These are phyloP conservation scores for Lentinula aciculospora DNA, from an alignment of 768 basidiomycete genomes.

Conservation along the genomic window DNA sequence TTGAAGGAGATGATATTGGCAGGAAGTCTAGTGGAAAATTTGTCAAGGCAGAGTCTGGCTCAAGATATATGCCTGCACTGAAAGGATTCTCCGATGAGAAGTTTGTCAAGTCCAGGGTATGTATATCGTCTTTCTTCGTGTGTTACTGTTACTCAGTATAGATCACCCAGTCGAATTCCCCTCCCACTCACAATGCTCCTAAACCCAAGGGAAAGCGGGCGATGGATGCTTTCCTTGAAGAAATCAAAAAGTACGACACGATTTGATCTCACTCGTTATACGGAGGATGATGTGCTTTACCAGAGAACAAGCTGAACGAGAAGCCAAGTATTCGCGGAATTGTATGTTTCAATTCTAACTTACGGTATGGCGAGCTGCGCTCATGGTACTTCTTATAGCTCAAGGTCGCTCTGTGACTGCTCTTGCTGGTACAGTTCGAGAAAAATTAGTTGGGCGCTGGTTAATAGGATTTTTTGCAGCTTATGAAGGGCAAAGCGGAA, in stretches of 20 bases:
- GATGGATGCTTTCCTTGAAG: conserved; percentile 94
- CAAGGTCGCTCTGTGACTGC: conserved; percentile 80
- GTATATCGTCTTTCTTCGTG: conserved; percentile 10
- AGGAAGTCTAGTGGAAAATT: conserved; percentile 46
- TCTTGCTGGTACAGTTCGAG: conserved; percentile 62
- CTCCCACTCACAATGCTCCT: conserved; percentile 38
- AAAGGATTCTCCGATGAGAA: conserved; percentile 22
- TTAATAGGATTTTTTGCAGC: conserved; percentile 34
- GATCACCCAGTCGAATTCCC: conserved; percentile 48
- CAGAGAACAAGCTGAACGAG: conserved; percentile 91
- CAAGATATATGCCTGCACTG: conserved; percentile 36
- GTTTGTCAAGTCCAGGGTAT: conserved; percentile 22
- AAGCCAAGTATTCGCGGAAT: conserved; percentile 74
- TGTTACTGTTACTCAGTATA: conserved; percentile 1
- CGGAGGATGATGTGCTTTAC: conserved; percentile 6
- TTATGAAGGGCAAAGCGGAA: conserved; percentile 88
- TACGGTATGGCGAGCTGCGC: background rate
- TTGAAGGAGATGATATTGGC: conserved; percentile 62
- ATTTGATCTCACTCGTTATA: background rate
- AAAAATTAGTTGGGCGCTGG: background rate
- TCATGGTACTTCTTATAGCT: conserved; percentile 22
- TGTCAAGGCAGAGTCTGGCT: conserved; percentile 56
- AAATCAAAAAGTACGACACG: conserved; percentile 76
- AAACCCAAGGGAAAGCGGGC: conserved; percentile 92
- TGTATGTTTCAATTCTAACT: conserved; percentile 30